Evolutionary conservation across 495 filamentous ascomycete species (phyloP), one percentile per base, ranked within the genome.

Genomic region (Xanthoparmelia taractica): DNA sequence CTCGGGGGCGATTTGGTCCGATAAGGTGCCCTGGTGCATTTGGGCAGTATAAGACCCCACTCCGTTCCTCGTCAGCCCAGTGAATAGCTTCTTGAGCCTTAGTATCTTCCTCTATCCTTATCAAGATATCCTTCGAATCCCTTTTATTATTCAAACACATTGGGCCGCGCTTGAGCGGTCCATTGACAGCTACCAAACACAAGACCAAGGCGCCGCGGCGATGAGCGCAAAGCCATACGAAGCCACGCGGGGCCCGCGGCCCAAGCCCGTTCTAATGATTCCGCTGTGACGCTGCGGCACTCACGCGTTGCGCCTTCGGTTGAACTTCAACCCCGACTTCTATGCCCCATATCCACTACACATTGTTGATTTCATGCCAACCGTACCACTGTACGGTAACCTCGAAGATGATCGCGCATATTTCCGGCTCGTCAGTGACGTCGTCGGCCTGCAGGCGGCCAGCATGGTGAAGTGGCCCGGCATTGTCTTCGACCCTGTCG

Each of bases 311-410:
- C 45, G 45, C 45, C 45, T 48, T 48, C 45, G 45, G 45, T 48
- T 48, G 45, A 48, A 48, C 45, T 48, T 48, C 45, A 48, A 48
- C 4, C 45, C 45, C 45, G 45, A 48, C 45, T 48, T 48, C 45
- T 48, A 48, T 48, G 45, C 45, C 45, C 45, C 45, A 48, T 48
- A 48, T 48, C 45, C 45, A 48, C 45, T 48, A 48, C 45, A 48
- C 45, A 48, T 48, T 15, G 45, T 48, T 48, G 45, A 48, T 48
- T 48, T 48, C 45, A 48, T 48, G 45, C 45, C 45, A 48, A 48
- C 45, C 45, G 45, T 48, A 48, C 45, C 45, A 48, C 45, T 48
- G 45, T 48, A 48, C 45, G 45, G 45, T 48, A 48, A 48, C 45
- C 45, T 48, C 45, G 45, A 48, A 48, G 45, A 48, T 48, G 45